Evolutionary conservation across 495 filamentous ascomycete species (phyloP).

Genomic region (Podospora australis): DNA sequence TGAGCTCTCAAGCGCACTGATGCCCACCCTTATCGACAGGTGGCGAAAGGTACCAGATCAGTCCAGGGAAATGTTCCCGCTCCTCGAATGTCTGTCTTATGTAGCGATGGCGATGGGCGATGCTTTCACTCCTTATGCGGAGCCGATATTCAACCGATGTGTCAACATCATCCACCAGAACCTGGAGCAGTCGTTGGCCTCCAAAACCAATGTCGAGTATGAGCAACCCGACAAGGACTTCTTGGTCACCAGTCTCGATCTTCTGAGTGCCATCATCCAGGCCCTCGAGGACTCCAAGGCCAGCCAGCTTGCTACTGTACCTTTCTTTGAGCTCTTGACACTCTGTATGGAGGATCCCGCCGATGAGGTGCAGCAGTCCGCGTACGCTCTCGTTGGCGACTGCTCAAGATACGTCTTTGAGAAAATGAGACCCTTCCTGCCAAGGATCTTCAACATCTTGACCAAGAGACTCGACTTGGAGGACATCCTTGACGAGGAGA

Average conservation of each 20-base stretch:
- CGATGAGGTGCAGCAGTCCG: conserved; percentile 92
- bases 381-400: conserved; percentile 91
- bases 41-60: conserved; percentile 85
- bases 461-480: conserved; percentile 82
- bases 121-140: conserved; percentile 75
- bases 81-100: conserved; percentile 93
- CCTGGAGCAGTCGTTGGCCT: conserved; percentile 64
- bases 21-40: conserved; percentile 87
- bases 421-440: conserved; percentile 68
- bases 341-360: conserved; percentile 91
- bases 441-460: conserved; percentile 67
- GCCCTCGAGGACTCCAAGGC: conserved; percentile 73
- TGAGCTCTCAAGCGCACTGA: conserved; percentile 73
- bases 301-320: conserved; percentile 65
- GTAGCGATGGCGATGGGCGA: conserved; percentile 81
- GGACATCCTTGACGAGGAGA: conserved; percentile 63
- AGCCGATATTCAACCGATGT: conserved; percentile 78
- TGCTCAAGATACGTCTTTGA: conserved; percentile 92
- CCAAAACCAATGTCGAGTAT: conserved; percentile 53
- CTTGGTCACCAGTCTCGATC: conserved; percentile 89
- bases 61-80: conserved; percentile 87
- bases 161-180: conserved; percentile 87
- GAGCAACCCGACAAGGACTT: conserved; percentile 96
- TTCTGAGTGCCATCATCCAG: conserved; percentile 90
- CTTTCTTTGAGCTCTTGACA: conserved; percentile 85